Base-by-base conservation (phyloP, 2,329 filamentous ascomycete genomes). In the Sclerotiophoma versabilis region DNA sequence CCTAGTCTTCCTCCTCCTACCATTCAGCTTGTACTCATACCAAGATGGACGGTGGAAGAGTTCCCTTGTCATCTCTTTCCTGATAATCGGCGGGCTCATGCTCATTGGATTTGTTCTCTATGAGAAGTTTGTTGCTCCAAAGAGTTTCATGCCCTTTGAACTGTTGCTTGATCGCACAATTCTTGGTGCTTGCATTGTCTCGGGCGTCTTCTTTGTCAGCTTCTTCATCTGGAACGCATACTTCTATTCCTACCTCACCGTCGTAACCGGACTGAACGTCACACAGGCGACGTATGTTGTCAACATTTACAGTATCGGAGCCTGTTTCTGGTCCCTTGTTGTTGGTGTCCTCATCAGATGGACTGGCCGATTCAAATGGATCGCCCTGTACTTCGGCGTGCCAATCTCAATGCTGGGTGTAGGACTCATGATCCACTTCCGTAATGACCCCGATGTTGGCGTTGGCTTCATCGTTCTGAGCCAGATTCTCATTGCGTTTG, bases 1-100 rank as follows among this genome's bases (percentile, higher is more conserved):
- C 2, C 80, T 89, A 50, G 79, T 83, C 0, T 74, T 91, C n/a
- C 84, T 92, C 66, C 77, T 92, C 12, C 81, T 92, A 6, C 86
- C 88, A 0, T 86, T 92, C 71, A 86, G 79, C 19, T 77, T 92
- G 29, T 71, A 68, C 52, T 63, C 69, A 2, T 57, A 62, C 22
- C 63, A 54, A 62, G 66, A 50, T 37, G 60, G 59, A 42, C 36
- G 55, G 50, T 79, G 76, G 76, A 56, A 57, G 1, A 66, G 71
- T 1, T 48, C 64, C 2, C 59, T 70, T 34, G 73, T 79, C 56
- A 75, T 79, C 53, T 64, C 60, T 50, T 73, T 77, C 64, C 59
- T 77, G 12, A 62, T 77, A 23, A 38, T 76, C 26, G 76, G 76
- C 4, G 56, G 68, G 36, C 22, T 73, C 11, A 51, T 72, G 17